phyloP scores from a whole-genome alignment of 768 basidiomycete genomes.

The Hortiboletus campestris region DNA sequence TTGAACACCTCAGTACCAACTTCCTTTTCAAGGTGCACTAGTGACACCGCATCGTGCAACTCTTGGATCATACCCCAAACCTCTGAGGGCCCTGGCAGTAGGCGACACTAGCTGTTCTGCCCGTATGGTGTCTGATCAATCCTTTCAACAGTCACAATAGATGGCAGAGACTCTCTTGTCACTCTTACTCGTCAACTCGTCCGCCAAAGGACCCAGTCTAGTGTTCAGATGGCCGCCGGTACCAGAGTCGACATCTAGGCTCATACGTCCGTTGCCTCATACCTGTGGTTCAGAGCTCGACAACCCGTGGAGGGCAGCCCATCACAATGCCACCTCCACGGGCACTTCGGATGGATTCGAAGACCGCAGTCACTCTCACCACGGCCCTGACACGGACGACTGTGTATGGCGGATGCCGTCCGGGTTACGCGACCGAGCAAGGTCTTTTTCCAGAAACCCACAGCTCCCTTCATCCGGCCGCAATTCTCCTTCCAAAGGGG shows the following conservation, averaged over 20 bases:
- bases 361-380: neutral
- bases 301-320: slow-evolving; percentile 72
- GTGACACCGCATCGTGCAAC: no score
- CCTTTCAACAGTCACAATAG: neutral
- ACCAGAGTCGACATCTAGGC: slow-evolving; percentile 60
- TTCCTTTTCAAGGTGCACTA: slow-evolving; percentile 8
- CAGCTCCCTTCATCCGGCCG: slow-evolving; percentile 48
- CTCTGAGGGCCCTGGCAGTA: no score
- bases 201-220: slow-evolving; percentile 73
- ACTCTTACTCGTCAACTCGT: slow-evolving; percentile 79
- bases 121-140: neutral
- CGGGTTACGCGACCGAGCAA: slow-evolving; percentile 46
- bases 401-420: slow-evolving; percentile 65
- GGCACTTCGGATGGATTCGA: slow-evolving; percentile 21
- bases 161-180: slow-evolving; percentile 73
- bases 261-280: slow-evolving; percentile 67
- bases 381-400: slow-evolving; percentile 36
- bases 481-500: slow-evolving; percentile 49
- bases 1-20: neutral
- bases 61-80: neutral
- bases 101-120: neutral
- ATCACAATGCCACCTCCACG: slow-evolving; percentile 39
- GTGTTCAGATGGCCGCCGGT: slow-evolving; percentile 85
- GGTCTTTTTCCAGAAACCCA: slow-evolving; percentile 48
- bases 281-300: slow-evolving; percentile 50